Evolutionary conservation across 345 rosid species (phyloP), one percentile per base, ranked within the genome.

Genomic region (Citrus medica): DNA sequence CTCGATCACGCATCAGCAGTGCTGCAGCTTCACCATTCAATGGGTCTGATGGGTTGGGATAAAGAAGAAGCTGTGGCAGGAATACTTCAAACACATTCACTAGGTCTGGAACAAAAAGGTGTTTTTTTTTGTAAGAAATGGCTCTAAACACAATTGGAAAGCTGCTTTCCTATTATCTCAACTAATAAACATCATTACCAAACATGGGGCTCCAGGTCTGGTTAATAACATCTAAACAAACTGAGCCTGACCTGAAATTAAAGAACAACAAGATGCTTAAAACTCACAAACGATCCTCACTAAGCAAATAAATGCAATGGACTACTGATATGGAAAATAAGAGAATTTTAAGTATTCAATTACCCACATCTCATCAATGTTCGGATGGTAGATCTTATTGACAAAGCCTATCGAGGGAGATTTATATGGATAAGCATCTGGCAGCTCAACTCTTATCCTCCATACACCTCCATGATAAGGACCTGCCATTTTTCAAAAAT

Each of bases 171-270:
- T 22, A 28, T 53, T 32, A 48, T 67, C 42, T 37, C 10, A 10
- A 74, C 74, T 5, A 7, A 24, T 22, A 25, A 30, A 73, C 13
- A 59, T 42, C 8, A 30, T 84, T 88, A 91, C 95, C 95, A 67
- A 87, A 91, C 92, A 88, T 87, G 63, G 95, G 95, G 63, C 87
- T 88, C 93, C 90, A 91, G 37, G 88, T 90, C 83, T 92, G 90
- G 82, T 93, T 93, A 75, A 95, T 90, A 66, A 95, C 99, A 83
- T 95, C 99, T 81, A 95, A 83, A 84, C 97, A 95, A 73, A 93
- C 93, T 2, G 89, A 85, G 1, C 95, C 95, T 7, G 93, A 88
- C 88, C 95, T 91, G 86, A 76, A 80, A 83, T 80, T 30, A 40
- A 40, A 56, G 42, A 56, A 66, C 68, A 35, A 17, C 42, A 71